Evolutionary conservation across 257 asterid genomes (phyloP).

Genomic region (Solanum tacnaense): DNA sequence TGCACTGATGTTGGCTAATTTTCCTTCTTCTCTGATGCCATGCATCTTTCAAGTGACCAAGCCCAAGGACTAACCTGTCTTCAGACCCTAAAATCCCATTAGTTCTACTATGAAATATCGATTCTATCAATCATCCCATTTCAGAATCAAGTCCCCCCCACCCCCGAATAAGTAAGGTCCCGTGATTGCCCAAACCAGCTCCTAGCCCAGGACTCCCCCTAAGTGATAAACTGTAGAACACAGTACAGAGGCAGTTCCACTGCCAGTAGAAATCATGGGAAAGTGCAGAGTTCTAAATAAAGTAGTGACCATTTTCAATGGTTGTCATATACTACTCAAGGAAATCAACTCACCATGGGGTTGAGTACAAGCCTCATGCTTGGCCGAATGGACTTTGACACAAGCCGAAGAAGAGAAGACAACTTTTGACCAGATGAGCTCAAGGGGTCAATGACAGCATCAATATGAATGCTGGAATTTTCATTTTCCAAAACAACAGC

Average conservation of each 20-base stretch:
- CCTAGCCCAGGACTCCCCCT: background rate
- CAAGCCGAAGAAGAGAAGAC: slow-evolving; percentile 73
- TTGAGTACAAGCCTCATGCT: slow-evolving; percentile 94
- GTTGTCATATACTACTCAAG: background rate
- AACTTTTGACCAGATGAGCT: slow-evolving; percentile 95
- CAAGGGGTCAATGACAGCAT: slow-evolving; percentile 96
- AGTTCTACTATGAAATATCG: background rate
- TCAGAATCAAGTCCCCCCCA: background rate
- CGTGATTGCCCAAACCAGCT: background rate
- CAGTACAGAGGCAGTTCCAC: background rate
- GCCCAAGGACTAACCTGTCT: background rate
- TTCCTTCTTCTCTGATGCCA: background rate
- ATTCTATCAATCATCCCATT: background rate
- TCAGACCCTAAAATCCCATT: background rate
- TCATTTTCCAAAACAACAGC: slow-evolving; percentile 75
- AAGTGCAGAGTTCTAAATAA: background rate
- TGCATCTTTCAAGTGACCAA: background rate
- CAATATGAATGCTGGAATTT: slow-evolving; percentile 79
- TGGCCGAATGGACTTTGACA: slow-evolving; percentile 74
- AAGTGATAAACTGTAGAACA: background rate
- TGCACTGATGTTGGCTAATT: background rate
- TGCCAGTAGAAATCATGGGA: background rate
- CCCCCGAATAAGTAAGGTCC: background rate
- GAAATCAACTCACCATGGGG: slow-evolving; percentile 60
- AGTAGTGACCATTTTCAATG: background rate